A percentile compares a stretch with the other conserved stretches of the same genome.
phyloP scores from a whole-genome alignment of 2,329 filamentous ascomycete species.

The Raffaelea deltoideospora region DNA sequence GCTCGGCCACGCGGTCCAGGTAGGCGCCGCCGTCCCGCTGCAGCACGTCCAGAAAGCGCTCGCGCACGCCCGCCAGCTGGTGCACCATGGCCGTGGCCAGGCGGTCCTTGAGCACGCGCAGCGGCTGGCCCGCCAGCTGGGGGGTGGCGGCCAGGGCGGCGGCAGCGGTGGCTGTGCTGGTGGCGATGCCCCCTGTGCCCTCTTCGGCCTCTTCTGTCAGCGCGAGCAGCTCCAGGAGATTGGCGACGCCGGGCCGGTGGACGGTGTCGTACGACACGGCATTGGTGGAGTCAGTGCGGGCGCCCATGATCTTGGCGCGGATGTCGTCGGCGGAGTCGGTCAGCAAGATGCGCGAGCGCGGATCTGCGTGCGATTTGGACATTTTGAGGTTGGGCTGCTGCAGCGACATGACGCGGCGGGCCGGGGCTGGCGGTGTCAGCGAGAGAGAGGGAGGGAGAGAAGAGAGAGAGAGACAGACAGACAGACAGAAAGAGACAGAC shows the following conservation, averaged over 20 bases:
- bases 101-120: slow-evolving; percentile 47
- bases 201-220: slow-evolving; percentile 38
- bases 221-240: slow-evolving; percentile 67
- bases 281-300: slow-evolving; percentile 59
- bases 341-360: slow-evolving; percentile 65
- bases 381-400: slow-evolving; percentile 68
- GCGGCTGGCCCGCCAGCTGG: slow-evolving; percentile 21
- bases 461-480: background rate
- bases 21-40: slow-evolving; percentile 14
- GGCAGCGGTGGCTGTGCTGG: background rate
- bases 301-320: slow-evolving; percentile 50
- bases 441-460: background rate
- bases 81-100: slow-evolving; percentile 42
- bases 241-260: slow-evolving; percentile 67
- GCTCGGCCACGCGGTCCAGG: slow-evolving; percentile 35
- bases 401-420: slow-evolving; percentile 82
- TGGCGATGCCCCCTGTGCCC: too few species aligned
- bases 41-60: slow-evolving; percentile 39
- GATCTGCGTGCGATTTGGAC: slow-evolving; percentile 72
- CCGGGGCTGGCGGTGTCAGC: slow-evolving; percentile 32
- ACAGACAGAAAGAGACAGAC: background rate
- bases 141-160: slow-evolving; percentile 7
- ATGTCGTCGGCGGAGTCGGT: slow-evolving; percentile 56
- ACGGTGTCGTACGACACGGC: slow-evolving; percentile 57
- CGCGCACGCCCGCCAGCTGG: slow-evolving; percentile 38